These are phyloP conservation scores for Clitopilus hobsonii DNA, from an alignment of 768 basidiomycete genomes.

Conservation along the genomic window DNA sequence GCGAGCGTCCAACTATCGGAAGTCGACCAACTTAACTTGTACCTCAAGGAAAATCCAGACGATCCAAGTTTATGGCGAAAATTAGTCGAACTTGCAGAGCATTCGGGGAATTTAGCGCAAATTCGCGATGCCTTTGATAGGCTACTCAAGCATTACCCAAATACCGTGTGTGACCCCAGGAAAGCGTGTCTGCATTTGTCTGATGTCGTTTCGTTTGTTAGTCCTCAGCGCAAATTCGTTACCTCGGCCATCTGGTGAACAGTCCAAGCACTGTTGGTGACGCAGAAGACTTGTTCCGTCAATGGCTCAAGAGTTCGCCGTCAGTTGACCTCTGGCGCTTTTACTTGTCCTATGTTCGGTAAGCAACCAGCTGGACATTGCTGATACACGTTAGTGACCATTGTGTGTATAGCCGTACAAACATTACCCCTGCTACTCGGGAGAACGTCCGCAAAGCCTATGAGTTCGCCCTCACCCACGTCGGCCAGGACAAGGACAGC, in stretches of 20 bases:
- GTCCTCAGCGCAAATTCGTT: slow-evolving; percentile 82
- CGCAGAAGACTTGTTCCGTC: slow-evolving; percentile 87
- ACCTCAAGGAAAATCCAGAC: slow-evolving; percentile 62
- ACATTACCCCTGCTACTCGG: slow-evolving; percentile 60
- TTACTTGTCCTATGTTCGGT: slow-evolving; percentile 92
- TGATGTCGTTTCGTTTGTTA: slow-evolving; percentile 22
- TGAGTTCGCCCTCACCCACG: slow-evolving; percentile 85
- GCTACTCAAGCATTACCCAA: slow-evolving; percentile 82
- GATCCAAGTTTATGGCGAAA: slow-evolving; percentile 78
- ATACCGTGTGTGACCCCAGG: slow-evolving; percentile 64
- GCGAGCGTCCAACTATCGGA: slow-evolving; percentile 19
- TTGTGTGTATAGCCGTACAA: slow-evolving; percentile 50
- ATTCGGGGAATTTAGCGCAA: slow-evolving; percentile 70
- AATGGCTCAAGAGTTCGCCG: slow-evolving; percentile 79
- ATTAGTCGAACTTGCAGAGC: slow-evolving; percentile 73
- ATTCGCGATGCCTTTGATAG: slow-evolving; percentile 81
- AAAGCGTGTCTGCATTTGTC: slow-evolving; percentile 2
- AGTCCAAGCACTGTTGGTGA: slow-evolving; percentile 61
- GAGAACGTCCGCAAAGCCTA: slow-evolving; percentile 84
- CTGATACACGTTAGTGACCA: slow-evolving; percentile 6
- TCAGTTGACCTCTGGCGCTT: slow-evolving; percentile 90
- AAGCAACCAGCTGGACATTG: slow-evolving; percentile 24
- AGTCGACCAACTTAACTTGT: slow-evolving; percentile 49
- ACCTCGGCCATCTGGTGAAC: slow-evolving; percentile 71
- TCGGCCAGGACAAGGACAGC: slow-evolving; percentile 90